These are phyloP conservation scores for Tetrahymena malaccensis DNA, from an alignment of 73 alveolate genomes.

Conservation along the genomic window DNA sequence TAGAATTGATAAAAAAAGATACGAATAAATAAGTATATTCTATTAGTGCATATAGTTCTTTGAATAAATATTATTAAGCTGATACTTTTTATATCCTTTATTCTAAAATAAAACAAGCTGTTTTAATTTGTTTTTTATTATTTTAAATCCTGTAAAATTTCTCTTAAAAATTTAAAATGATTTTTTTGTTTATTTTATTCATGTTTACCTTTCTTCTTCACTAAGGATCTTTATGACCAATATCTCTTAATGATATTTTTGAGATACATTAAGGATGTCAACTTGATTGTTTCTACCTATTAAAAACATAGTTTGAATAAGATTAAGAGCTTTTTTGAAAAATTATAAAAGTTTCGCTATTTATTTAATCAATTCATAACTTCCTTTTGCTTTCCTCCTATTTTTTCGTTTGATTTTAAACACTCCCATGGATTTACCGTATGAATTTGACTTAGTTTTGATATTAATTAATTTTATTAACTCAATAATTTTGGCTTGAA, in stretches of 20 bases:
- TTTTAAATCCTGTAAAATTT: not conserved
- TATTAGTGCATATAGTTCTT: not conserved
- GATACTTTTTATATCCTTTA: not conserved
- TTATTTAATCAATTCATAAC: not conserved
- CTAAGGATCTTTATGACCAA: not conserved
- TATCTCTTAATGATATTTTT: not conserved
- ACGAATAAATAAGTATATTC: not conserved
- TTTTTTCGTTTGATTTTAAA: no score
- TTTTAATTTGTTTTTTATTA: not conserved
- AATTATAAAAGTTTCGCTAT: not conserved
- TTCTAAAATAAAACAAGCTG: not conserved
- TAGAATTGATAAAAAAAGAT: not conserved
- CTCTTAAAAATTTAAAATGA: not conserved
- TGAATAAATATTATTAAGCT: no score
- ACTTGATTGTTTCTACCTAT: not conserved
- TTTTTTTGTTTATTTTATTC: not conserved
- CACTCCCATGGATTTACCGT: no score
- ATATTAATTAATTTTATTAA: no score
- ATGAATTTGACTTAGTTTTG: not conserved
- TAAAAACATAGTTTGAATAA: not conserved
- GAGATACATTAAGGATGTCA: not conserved
- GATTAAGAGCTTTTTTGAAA: not conserved
- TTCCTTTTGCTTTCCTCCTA: not conserved
- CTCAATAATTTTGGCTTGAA: not conserved
- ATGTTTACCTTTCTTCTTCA: not conserved